Base-by-base conservation (phyloP, 1,284 basidiomycete genomes). In the Melampsora larici-populina region DNA sequence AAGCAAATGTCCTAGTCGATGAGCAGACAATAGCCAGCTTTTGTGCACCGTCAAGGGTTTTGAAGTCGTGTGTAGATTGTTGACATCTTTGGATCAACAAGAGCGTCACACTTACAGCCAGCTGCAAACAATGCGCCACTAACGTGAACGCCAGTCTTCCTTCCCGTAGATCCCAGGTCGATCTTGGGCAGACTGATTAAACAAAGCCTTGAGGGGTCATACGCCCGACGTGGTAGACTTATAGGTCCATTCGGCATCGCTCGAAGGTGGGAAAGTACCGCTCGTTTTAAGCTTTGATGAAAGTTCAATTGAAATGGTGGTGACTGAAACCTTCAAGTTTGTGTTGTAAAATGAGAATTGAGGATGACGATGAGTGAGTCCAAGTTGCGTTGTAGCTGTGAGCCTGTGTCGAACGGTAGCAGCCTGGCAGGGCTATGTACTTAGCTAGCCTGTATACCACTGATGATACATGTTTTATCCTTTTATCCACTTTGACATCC, bases 181-280 rank as follows among this genome's bases (percentile, higher is more conserved):
- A 85, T 73, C 43, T 81, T 80, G 18, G 85, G 87, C 2, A 88
- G 82, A 36, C 84, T 85, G 80, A 88, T 84, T 69, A 87, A 83
- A 82, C 87, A 97, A 63, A 96, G 92, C 80, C 93, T 86, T 62
- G 93, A 87, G 7, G 94, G 93, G 85, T 97, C 93, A 83, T 94
- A 95, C 81, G 89, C 86, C n/a, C 91, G 86, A 80, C 88, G 86
- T 71, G 90, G 90, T 29, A 91, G 84, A 15, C 89, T 88, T 89
- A 91, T 90, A 46, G 76, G 80, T 60, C 51, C 75, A 64, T 71
- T 70, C 29, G 70, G 70, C 71, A 78, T 73, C 78, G 31, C 49
- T 75, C 40, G 17, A 29, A 55, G 51, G 6, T 55, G 7, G 8
- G 15, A 55, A 55, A 26, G 24, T 55, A 26, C 24, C 51, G 51